A percentile compares a stretch with the other conserved stretches of the same genome.
These are phyloP conservation scores for Mycena metata DNA, from an alignment of 768 basidiomycete species.

Conservation along the genomic window DNA sequence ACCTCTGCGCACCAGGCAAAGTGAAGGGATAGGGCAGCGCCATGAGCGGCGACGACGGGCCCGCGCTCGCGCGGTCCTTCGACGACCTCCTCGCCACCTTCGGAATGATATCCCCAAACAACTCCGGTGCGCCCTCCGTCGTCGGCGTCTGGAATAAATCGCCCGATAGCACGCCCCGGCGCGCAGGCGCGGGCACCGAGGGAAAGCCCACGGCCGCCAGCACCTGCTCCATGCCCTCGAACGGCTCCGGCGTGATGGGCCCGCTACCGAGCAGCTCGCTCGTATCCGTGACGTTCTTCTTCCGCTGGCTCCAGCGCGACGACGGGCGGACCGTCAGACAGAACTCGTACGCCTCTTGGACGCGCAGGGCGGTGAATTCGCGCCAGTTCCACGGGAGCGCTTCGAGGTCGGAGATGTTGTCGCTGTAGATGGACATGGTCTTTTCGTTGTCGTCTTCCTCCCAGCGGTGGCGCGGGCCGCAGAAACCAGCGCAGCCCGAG, in stretches of 20 bases:
- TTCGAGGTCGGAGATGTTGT: constrained; percentile 61
- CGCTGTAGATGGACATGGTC: constrained; percentile 63
- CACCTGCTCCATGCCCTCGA: constrained; percentile 71
- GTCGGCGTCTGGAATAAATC: constrained; percentile 75
- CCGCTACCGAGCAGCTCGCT: constrained; percentile 42
- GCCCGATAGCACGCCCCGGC: constrained; percentile 69
- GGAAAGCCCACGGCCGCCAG: constrained; percentile 70
- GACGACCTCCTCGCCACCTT: constrained; percentile 59
- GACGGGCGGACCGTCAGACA: constrained; percentile 63
- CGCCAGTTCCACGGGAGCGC: constrained; percentile 86
- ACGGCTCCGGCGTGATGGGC: constrained; percentile 47
- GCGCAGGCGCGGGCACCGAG: constrained; percentile 63
- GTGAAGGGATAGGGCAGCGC: constrained; percentile 81
- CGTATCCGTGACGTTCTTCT: constrained; percentile 47
- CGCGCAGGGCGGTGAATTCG: constrained; percentile 74
- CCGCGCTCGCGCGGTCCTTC: constrained; percentile 57
- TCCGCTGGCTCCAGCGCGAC: constrained; percentile 52
- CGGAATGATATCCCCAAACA: constrained; percentile 54
- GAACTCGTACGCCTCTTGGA: constrained; percentile 87
- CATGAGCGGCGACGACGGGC: constrained; percentile 59
- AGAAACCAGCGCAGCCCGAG: constrained; percentile 83
- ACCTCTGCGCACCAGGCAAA: constrained; percentile 69
- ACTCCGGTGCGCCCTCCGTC: constrained; percentile 38
- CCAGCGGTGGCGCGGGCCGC: constrained; percentile 87
- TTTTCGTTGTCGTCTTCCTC: constrained; percentile 84